Base-by-base conservation (phyloP, 805 yeast genomes). In the Hanseniaspora singularis region DNA sequence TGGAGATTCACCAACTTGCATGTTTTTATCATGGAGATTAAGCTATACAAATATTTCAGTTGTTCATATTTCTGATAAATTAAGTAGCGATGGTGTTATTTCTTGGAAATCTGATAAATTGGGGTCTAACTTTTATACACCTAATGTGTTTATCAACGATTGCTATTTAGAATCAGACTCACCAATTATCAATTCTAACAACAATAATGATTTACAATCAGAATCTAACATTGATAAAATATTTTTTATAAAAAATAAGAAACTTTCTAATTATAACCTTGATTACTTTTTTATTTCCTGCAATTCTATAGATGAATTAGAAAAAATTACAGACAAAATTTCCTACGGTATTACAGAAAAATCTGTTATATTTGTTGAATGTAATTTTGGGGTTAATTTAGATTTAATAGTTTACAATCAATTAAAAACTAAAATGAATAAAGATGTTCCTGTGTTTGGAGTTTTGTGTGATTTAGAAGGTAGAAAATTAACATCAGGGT, bases 1-100 rank as follows among this genome's bases (percentile, higher is more conserved):
- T 28, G 65, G 64, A 31, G 64, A 61, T 26, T 57, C 63, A 15
- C 63, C 65, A 12, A 54, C 60, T 1, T 54, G 57, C 18, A 63
- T 59, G 40, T 60, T 61, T 42, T 28, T 58, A 23, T 61, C 61
- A 9, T 62, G 65, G 65, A 57, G 64, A 41, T 46, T 62, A 22
- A 57, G 63, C 49, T 48, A 59, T n/a, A 55, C 61, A 5, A 58
- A 56, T 32, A 52, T 59, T 3, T 58, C 59, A 40, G 53, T 59
- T 14, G 55, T 61, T 12, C 49, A 59, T 31, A 54, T 57, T 4
- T 60, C 64, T 2, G 55, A 53, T 19, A 55, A 53, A 42, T 56
- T 60, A 9, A 55, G 64, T 7, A 53, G 57, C 28, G 64, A 61
- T 54, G 63, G 63, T 4, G 43, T 58, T 15, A 57, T 62, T 1